Conservation (phyloP, 306 rosid genomes). For the Vicia faba region DNA sequence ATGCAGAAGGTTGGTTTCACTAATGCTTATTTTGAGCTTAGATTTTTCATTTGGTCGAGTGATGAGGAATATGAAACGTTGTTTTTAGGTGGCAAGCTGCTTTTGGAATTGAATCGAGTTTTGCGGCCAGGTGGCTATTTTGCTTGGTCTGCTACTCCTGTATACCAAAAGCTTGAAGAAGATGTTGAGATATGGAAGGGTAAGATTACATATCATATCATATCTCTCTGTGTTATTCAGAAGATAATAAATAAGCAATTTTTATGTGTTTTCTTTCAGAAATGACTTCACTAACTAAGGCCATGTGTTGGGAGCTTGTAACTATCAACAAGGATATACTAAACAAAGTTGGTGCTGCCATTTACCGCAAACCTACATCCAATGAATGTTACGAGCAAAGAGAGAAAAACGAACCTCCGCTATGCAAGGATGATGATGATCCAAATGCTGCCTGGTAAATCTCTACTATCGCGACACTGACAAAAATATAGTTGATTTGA, state of each 20-base stretch:
- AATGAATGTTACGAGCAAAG: slow-evolving; percentile 78
- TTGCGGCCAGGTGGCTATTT: slow-evolving; percentile 83
- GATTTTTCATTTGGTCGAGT: slow-evolving; percentile 5
- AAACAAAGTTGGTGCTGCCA: slow-evolving; percentile 67
- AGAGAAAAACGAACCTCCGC: slow-evolving; percentile 63
- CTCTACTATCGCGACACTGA: neutral
- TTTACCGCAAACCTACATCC: slow-evolving; percentile 75
- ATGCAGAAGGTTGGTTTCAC: slow-evolving; percentile 59
- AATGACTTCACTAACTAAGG: slow-evolving; percentile 68
- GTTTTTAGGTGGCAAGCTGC: slow-evolving; percentile 71
- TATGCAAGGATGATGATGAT: slow-evolving; percentile 80
- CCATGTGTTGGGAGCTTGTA: slow-evolving; percentile 96
- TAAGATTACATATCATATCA: slow-evolving; percentile 29
- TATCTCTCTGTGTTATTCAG: neutral
- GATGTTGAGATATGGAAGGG: slow-evolving; percentile 87
- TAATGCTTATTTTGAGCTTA: neutral
- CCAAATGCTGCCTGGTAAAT: slow-evolving; percentile 91
- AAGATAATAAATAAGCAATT: slow-evolving; percentile 15
- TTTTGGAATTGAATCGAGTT: slow-evolving; percentile 82
- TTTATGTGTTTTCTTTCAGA: slow-evolving; percentile 40
- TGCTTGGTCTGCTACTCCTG: slow-evolving; percentile 94
- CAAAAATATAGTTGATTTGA: neutral
- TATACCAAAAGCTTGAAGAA: slow-evolving; percentile 78
- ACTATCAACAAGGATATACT: slow-evolving; percentile 68
- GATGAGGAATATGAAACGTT: slow-evolving; percentile 22